Base-by-base conservation (phyloP, 768 basidiomycete genomes). In the Russula virescens region DNA sequence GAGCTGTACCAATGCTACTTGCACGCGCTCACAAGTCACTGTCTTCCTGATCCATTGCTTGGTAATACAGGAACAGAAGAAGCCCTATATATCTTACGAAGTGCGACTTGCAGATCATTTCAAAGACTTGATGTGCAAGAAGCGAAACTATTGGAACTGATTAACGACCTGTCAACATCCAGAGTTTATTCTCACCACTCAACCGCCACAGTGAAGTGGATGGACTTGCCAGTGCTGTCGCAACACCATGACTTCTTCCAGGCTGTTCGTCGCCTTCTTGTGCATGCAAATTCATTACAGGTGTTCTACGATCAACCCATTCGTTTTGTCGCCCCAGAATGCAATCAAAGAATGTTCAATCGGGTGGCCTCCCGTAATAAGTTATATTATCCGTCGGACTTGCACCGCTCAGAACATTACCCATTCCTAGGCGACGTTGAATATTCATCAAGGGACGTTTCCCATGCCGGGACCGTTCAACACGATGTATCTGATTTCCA, bases 11-110 rank as follows among this genome's bases (percentile, higher is more conserved):
- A 71, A 50, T 71, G 75, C 2, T 79, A 79, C 55, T 71, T 83
- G 18, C 82, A 83, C 48, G 77, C 78, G 19, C 60, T 80, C 3
- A 81, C 75, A 2, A 76, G 76, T n/a, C 73, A 76, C 48, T 74
- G 74, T 50, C 68, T 77, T 18, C 71, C 73, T 13, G 81, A 83
- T 68, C 78, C 79, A 3, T 70, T 83, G 21, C 79, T 76, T 0
- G 65, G 67, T 19, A 75, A 75, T 9, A 78, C 77, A 0, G 81
- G 81, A 4, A 75, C 76, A 1, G 75, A 79, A 45, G 74, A 81
- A 50, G 80, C 80, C 0, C 66, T 81, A 21, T 65, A 71, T 52
- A 68, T 76, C 48, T 69, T 83, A 26, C 62, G 62, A 13, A 78
- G 78, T 0, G 75, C 77, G 7, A 62, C 70, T 10, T 76, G 70